phyloP scores from a whole-genome alignment of 164 flowering plant species.

The Litsea cubeba region DNA sequence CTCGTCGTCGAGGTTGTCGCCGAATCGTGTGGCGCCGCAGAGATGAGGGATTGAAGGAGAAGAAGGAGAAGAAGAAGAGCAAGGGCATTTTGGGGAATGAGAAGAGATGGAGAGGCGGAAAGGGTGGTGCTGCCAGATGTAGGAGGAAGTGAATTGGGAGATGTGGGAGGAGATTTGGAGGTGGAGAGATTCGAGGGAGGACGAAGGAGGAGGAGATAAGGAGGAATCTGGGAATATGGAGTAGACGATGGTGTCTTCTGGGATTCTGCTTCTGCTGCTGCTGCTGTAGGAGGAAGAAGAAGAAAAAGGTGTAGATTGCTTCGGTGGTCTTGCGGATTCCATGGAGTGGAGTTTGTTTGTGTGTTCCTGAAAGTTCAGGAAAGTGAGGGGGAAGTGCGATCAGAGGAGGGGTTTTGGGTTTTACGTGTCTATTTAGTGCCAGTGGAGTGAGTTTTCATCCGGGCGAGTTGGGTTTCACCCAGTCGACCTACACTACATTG shows the following conservation, averaged over 20 bases:
- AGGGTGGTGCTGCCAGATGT: constrained; percentile 90
- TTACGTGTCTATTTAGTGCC: not conserved
- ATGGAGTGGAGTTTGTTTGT: not conserved
- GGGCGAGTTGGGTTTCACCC: too few relatives aligned
- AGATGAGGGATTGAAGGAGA: constrained; percentile 42
- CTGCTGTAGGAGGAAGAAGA: not conserved
- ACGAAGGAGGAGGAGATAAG: constrained; percentile 13
- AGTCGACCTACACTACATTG: too few relatives aligned
- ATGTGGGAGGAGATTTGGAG: constrained; percentile 51
- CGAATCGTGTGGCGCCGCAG: constrained; percentile 65
- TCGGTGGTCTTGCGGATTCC: not conserved
- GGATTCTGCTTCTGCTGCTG: constrained; percentile 14
- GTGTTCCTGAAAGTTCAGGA: not conserved
- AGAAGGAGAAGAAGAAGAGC: constrained; percentile 14
- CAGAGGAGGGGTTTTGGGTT: not conserved
- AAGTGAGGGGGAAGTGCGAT: not conserved
- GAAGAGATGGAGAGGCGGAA: constrained; percentile 51
- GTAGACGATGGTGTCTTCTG: constrained; percentile 77
- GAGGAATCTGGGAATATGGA: constrained; percentile 59
- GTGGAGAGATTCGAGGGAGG: constrained; percentile 56
- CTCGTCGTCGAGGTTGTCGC: constrained; percentile 90
- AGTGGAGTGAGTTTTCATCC: too few relatives aligned
- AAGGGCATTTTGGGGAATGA: constrained; percentile 15
- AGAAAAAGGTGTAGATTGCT: not conserved
- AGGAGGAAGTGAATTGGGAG: constrained; percentile 43